Evolutionary conservation across 2,329 filamentous ascomycete genomes (phyloP).

Genomic region (Penicillium hesseltinei): DNA sequence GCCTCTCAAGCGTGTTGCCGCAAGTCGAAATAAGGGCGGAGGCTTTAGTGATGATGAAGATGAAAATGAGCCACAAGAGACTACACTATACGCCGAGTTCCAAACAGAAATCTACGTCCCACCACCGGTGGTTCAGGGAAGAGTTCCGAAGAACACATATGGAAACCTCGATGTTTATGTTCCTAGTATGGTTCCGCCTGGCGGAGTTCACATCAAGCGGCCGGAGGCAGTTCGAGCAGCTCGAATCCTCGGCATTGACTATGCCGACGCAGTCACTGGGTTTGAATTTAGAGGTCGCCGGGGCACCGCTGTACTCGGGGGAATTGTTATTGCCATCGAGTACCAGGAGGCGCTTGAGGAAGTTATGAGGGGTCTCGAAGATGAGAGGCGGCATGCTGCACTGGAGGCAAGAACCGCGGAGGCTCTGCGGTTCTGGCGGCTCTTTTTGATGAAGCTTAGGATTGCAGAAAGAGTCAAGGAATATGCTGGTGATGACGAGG

Average conservation of each 20-base stretch:
- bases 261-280: conserved; percentile 82
- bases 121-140: conserved; percentile 70
- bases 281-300: conserved; percentile 84
- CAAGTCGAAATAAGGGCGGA: conserved; percentile 39
- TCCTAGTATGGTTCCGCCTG: conserved; percentile 61
- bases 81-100: conserved; percentile 55
- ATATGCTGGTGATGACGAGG: conserved; percentile 44
- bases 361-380: conserved; percentile 65
- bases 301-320: conserved; percentile 78
- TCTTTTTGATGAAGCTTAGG: conserved; percentile 60
- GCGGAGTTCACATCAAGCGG: conserved; percentile 57
- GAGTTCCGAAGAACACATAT: conserved; percentile 62
- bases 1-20: conserved; percentile 71
- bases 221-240: conserved; percentile 68
- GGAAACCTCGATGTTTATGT: conserved; percentile 65
- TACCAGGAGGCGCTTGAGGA: conserved; percentile 69
- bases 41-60: conserved; percentile 40
- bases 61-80: conserved; percentile 56
- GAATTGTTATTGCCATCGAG: conserved; percentile 72
- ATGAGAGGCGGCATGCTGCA: conserved; percentile 64
- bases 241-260: conserved; percentile 74
- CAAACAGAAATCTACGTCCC: conserved; percentile 71
- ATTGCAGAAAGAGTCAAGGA: conserved; percentile 72
- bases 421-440: conserved; percentile 58
- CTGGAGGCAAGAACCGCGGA: conserved; percentile 53